Conservation (phyloP, 306 rosid genomes). For the Abrus pulchellus region DNA sequence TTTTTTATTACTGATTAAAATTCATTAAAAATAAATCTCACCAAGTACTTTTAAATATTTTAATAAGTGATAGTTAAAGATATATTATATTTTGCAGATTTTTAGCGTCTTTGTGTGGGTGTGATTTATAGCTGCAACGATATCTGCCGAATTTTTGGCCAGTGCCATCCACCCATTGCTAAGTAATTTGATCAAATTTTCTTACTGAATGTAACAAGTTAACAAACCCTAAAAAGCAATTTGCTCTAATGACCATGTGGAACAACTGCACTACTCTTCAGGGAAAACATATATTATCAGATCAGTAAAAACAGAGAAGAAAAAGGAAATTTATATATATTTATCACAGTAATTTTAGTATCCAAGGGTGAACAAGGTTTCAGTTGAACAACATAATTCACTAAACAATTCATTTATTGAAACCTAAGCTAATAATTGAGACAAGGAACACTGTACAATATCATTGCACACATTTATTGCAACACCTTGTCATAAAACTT, state of each 20-base stretch:
- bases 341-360: conserved; percentile 14
- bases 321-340: background rate
- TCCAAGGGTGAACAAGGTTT: conserved; percentile 4
- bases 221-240: background rate
- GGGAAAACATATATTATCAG: background rate
- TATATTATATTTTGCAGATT: too few species aligned
- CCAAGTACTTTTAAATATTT: too few species aligned
- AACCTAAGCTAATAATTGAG: conserved; percentile 38
- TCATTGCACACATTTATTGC: conserved; percentile 35
- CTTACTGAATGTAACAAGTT: background rate
- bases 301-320: background rate
- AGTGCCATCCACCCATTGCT: background rate
- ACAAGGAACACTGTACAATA: conserved; percentile 19
- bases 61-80: too few species aligned
- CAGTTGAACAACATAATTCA: conserved; percentile 7
- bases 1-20: too few species aligned
- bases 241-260: background rate
- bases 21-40: too few species aligned
- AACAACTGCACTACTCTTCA: background rate
- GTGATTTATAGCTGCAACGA: too few species aligned
- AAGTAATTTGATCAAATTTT: background rate
- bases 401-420: conserved; percentile 3
- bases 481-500: conserved; percentile 15
- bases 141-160: too few species aligned
- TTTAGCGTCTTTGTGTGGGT: too few species aligned